phyloP scores from a whole-genome alignment of 306 rosid species.

The Erythrophleum fordii region DNA sequence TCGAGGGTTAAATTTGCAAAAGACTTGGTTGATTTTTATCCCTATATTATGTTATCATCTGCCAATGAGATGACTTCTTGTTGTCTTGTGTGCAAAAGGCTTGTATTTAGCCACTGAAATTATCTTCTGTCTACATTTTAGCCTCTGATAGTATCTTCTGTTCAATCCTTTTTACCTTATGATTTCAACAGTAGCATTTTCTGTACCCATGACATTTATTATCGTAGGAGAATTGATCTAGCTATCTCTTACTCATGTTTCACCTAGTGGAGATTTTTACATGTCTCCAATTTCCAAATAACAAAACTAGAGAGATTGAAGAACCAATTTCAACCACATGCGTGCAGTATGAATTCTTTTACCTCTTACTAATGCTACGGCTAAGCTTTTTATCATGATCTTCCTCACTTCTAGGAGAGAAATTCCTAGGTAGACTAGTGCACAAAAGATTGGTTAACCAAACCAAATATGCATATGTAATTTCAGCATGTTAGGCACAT shows the following conservation, averaged over 20 bases:
- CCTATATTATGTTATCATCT: neutral
- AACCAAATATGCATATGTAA: neutral
- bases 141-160: neutral
- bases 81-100: neutral
- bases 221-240: neutral
- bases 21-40: neutral
- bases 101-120: too few relatives aligned
- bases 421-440: neutral
- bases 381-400: neutral
- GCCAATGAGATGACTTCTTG: neutral
- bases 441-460: neutral
- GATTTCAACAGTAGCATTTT: neutral
- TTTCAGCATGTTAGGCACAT: neutral
- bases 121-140: neutral
- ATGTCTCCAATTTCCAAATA: neutral
- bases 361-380: neutral
- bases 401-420: neutral
- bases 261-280: neutral
- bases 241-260: neutral
- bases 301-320: neutral
- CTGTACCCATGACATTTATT: neutral
- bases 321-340: neutral
- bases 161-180: neutral
- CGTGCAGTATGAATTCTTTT: neutral
- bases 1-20: neutral